Evolutionary conservation across 1,284 basidiomycete genomes (phyloP).

Genomic region (Trichosporon inkin): DNA sequence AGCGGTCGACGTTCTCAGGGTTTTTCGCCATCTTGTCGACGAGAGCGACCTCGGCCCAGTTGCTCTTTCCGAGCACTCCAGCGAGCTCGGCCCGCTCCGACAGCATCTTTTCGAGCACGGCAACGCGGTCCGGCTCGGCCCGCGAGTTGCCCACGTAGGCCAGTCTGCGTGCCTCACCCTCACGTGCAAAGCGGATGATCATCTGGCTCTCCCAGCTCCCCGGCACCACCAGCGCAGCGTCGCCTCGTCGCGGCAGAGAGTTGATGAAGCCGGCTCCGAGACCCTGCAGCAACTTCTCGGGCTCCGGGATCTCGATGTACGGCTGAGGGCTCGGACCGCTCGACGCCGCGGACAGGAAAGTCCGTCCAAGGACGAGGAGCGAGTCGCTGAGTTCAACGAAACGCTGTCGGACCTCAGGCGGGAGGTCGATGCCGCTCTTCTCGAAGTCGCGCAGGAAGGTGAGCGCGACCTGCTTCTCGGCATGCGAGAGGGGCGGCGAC

Average conservation of each 20-base stretch:
- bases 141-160: conserved; percentile 69
- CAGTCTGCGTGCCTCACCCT: conserved; percentile 72
- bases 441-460: conserved; percentile 97
- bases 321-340: conserved; percentile 30
- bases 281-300: conserved; percentile 39
- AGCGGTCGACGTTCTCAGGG: conserved; percentile 80
- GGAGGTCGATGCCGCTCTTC: conserved; percentile 90
- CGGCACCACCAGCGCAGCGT: conserved; percentile 66
- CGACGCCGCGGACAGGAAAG: conserved; percentile 67
- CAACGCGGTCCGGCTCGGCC: conserved; percentile 51
- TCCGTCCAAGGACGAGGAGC: conserved; percentile 80
- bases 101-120: conserved; percentile 70
- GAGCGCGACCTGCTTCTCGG: conserved; percentile 67
- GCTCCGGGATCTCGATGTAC: conserved; percentile 44
- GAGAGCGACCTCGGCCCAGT: conserved; percentile 76
- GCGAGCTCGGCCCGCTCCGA: conserved; percentile 72
- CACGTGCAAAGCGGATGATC: conserved; percentile 80
- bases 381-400: conserved; percentile 91
- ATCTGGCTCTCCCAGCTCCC: conserved; percentile 84
- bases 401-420: conserved; percentile 66
- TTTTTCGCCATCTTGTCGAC: conserved; percentile 92
- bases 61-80: conserved; percentile 70
- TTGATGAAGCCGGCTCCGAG: conserved; percentile 45
- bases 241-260: conserved; percentile 58
- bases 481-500: conserved; percentile 39